Evolutionary conservation across 192 early-diverging fungal genomes (phyloP).

Genomic region (Entomortierella lignicola): DNA sequence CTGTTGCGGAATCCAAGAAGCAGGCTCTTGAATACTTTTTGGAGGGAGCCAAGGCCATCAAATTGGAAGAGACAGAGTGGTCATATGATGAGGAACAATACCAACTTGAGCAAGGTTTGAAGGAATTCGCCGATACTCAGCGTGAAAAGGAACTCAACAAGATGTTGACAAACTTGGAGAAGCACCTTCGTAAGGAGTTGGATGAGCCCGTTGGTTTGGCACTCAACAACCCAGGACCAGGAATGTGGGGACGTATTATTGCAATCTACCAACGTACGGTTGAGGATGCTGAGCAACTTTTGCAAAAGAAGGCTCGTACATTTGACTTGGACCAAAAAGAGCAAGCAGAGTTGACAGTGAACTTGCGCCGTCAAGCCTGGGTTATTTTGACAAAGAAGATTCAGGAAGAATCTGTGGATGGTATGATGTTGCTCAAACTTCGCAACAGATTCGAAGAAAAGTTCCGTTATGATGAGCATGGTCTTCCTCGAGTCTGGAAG

Average conservation of each 20-base stretch:
- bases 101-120: constrained; percentile 72
- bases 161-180: constrained; percentile 71
- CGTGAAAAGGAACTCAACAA: constrained; percentile 75
- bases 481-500: constrained; percentile 95
- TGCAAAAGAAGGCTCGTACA: constrained; percentile 65
- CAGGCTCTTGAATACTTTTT: constrained; percentile 63
- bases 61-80: constrained; percentile 80
- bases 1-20: constrained; percentile 60
- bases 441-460: constrained; percentile 86
- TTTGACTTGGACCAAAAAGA: constrained; percentile 68
- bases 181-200: constrained; percentile 67
- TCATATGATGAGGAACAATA: constrained; percentile 65
- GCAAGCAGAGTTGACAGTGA: constrained; percentile 60
- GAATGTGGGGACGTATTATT: constrained; percentile 83
- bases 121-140: constrained; percentile 66
- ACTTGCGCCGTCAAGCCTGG: constrained; percentile 79
- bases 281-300: constrained; percentile 62
- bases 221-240: constrained; percentile 72
- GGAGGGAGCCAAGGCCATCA: constrained; percentile 64
- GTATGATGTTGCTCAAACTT: constrained; percentile 84
- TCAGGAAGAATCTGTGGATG: constrained; percentile 86
- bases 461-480: constrained; percentile 95
- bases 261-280: constrained; percentile 65
- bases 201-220: constrained; percentile 76
- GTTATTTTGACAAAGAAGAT: constrained; percentile 75